These are phyloP conservation scores for Collybia sordida DNA, from an alignment of 768 basidiomycete genomes.

Conservation along the genomic window DNA sequence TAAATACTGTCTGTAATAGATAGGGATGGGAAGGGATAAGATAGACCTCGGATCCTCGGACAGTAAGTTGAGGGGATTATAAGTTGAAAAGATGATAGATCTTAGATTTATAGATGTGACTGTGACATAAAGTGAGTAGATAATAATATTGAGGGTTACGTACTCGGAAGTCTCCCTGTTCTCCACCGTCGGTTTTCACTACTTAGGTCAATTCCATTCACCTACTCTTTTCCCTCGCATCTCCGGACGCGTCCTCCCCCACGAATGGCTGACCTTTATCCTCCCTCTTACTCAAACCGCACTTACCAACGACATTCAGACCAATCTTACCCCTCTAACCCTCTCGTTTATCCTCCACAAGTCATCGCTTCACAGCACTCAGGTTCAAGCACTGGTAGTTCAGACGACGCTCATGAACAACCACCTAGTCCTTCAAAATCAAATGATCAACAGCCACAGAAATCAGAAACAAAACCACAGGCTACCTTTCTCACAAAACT, in stretches of 20 bases:
- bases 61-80: slow-evolving; percentile 6
- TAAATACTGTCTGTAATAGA: too few species aligned
- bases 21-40: too few species aligned
- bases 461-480: slow-evolving; percentile 79
- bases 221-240: slow-evolving; percentile 11
- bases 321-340: slow-evolving; percentile 28
- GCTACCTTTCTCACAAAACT: slow-evolving; percentile 97
- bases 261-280: slow-evolving; percentile 58
- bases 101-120: slow-evolving; percentile 18
- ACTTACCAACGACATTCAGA: slow-evolving; percentile 30
- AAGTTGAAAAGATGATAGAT: slow-evolving; percentile 5
- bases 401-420: slow-evolving; percentile 51
- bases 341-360: slow-evolving; percentile 34
- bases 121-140: slow-evolving; percentile 12
- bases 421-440: slow-evolving; percentile 46
- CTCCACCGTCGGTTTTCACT: slow-evolving; percentile 37
- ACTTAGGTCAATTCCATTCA: slow-evolving; percentile 23
- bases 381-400: slow-evolving; percentile 32
- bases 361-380: slow-evolving; percentile 40
- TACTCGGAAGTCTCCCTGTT: slow-evolving; percentile 44
- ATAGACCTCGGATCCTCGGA: slow-evolving; percentile 43
- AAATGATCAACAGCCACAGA: slow-evolving; percentile 45
- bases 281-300: slow-evolving; percentile 39
- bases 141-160: slow-evolving; percentile 28
- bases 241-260: slow-evolving; percentile 19